Evolutionary conservation across 805 yeast species (phyloP), one percentile per base, ranked within the genome.

Genomic region (Saturnispora saitoi): DNA sequence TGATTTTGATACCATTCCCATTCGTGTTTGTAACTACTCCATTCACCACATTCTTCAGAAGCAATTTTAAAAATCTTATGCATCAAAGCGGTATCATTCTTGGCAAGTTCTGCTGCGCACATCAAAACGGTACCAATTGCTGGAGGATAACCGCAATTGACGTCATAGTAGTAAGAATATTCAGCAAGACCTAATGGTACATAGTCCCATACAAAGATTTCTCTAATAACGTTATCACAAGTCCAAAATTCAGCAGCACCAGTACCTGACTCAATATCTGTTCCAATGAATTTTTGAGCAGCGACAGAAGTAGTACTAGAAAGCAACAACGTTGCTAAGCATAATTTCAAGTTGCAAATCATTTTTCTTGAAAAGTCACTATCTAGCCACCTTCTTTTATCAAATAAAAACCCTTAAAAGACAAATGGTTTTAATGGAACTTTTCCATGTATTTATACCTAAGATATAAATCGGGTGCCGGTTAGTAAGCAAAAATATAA

Each of bases 1-100:
- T 42, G 45, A 10, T 43, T 17, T 12, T 32, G 42, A 47, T 48
- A 58, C 32, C 15, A 47, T 40, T 48, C 50, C 47, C 64, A 69
- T 10, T 47, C 62, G 49, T 2, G 44, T 32, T 29, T 39, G 34
- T 50, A 51, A 19, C 29, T 50, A 15, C 17, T 53, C 53, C 48
- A 67, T 47, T 10, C 59, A 59, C 2, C 15, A 20, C 34, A 12
- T 3, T 15, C 26, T 2, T 8, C 12, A 20, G 37, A 30, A 5
- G 41, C 28, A 20, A 37, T 14, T 5, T 20, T n/a, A 2, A 37
- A 37, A 9, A 22, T 5, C 4, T 12, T 31, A 28, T 42, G 7
- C 20, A 48, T 36, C 8, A 14, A 4, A 4, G 42, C 24, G 2
- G 41, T 37, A 34, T 32, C 26, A 15, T 43, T 49, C 19, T 43